phyloP scores from a whole-genome alignment of 1,139 yeast genomes.

The Nakaseomyces sp. region DNA sequence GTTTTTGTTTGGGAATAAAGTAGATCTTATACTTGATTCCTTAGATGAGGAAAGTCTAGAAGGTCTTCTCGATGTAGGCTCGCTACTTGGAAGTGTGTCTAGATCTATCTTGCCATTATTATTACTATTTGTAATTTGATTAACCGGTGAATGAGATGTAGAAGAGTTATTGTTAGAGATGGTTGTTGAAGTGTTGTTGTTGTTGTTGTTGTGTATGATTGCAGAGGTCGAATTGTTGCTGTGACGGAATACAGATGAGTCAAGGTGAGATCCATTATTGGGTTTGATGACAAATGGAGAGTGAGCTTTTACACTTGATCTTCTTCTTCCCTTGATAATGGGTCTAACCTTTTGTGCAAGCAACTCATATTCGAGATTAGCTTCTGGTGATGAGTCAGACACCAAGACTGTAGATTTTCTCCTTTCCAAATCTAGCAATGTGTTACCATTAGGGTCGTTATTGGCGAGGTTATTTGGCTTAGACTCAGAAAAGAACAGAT shows the following conservation, averaged over 20 bases:
- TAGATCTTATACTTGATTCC: conserved; percentile 21
- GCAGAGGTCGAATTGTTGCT: not conserved
- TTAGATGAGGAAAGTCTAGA: conserved; percentile 17
- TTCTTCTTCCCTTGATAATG: conserved; percentile 9
- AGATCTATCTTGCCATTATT: conserved; percentile 12
- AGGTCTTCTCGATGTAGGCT: conserved; percentile 14
- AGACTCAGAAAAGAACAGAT: conserved; percentile 2
- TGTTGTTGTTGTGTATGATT: not conserved
- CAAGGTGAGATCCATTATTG: conserved; percentile 4
- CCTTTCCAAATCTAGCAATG: conserved; percentile 12
- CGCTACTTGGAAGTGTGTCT: conserved; percentile 12
- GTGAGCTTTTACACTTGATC: conserved; percentile 8
- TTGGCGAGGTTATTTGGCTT: not conserved
- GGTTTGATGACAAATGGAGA: conserved; percentile 6
- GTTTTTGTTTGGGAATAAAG: conserved; percentile 12
- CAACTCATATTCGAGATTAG: conserved; percentile 25
- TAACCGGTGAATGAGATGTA: not conserved
- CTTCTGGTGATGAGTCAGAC: conserved; percentile 17
- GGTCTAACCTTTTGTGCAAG: conserved; percentile 28
- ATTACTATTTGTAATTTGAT: not conserved
- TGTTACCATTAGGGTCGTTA: not conserved
- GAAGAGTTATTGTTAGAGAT: not conserved
- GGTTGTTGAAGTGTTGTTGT: too few species aligned
- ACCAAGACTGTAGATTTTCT: conserved; percentile 24
- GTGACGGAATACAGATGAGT: conserved; percentile 2